Conservation (phyloP, 2,329 filamentous ascomycete species). For the Graphilbum fragrans region DNA sequence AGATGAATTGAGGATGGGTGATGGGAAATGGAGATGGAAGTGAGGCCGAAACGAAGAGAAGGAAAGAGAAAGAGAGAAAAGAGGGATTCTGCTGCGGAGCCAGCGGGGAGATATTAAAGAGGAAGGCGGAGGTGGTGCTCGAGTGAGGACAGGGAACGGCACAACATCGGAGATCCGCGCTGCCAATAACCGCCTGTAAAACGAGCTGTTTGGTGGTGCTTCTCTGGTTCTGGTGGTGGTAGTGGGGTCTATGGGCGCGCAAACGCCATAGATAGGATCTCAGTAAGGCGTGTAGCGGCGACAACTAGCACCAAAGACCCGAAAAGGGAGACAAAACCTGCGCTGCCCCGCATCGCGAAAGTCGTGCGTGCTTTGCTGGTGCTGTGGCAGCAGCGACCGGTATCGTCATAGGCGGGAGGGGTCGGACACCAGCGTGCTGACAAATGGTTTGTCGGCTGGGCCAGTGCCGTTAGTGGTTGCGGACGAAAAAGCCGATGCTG, state of each 20-base stretch:
- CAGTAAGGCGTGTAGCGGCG: not conserved
- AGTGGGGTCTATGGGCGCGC: not conserved
- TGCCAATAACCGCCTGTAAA: not conserved
- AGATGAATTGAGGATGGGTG: conserved; percentile 11
- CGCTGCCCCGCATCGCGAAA: conserved; percentile 9
- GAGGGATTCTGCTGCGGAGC: conserved; percentile 2
- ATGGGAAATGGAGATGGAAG: not conserved
- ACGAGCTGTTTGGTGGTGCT: not conserved
- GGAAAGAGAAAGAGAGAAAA: not conserved
- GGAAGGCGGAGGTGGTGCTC: not conserved
- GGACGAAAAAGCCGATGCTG: too few relatives aligned
- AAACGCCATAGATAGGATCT: not conserved
- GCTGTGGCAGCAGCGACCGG: too few relatives aligned
- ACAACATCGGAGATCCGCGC: conserved; percentile 10
- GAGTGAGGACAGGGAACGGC: not conserved
- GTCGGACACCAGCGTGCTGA: not conserved
- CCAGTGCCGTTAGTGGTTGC: too few relatives aligned
- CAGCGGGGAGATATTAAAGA: conserved; percentile 1
- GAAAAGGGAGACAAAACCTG: not conserved
- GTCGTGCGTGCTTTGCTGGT: conserved; percentile 1
- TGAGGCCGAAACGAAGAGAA: not conserved
- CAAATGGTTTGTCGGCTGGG: not conserved
- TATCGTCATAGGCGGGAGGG: conserved; percentile 7
- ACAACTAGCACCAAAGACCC: not conserved
- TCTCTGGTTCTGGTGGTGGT: not conserved